Conservation (phyloP, 352 stramenopile genomes). For the Phytophthora boehmeriae region DNA sequence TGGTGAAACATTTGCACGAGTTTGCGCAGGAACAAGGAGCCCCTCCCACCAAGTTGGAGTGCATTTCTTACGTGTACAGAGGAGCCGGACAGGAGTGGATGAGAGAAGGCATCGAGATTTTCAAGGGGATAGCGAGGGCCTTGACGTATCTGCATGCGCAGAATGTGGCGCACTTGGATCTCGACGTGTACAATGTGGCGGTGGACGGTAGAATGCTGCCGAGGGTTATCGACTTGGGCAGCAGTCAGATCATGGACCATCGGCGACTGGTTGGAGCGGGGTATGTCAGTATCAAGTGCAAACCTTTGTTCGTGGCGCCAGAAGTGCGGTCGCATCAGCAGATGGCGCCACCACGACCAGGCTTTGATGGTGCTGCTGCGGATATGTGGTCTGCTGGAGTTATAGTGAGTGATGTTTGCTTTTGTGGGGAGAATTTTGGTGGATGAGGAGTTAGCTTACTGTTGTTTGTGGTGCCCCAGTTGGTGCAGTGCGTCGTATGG, state of each 20-base stretch:
- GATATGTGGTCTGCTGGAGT: constrained; percentile 85
- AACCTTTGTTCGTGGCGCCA: constrained; percentile 76
- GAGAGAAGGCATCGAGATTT: constrained; percentile 68
- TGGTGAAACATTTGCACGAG: constrained; percentile 72
- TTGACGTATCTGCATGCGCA: constrained; percentile 85
- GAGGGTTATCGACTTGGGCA: constrained; percentile 84
- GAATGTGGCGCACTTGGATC: constrained; percentile 76
- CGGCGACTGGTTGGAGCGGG: constrained; percentile 58
- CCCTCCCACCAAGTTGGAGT: constrained; percentile 78
- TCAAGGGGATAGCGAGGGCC: constrained; percentile 65
- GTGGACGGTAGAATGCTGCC: constrained; percentile 59
- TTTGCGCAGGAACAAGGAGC: constrained; percentile 66
- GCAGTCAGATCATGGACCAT: constrained; percentile 80
- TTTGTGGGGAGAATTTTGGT: background rate
- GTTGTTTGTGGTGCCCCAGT: constrained; percentile 33
- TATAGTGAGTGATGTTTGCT: constrained; percentile 55
- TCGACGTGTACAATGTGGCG: constrained; percentile 88
- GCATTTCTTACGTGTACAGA: constrained; percentile 80
- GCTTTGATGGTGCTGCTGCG: constrained; percentile 73
- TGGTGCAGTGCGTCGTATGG: constrained; percentile 85
- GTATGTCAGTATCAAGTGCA: constrained; percentile 84
- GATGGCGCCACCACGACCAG: constrained; percentile 56
- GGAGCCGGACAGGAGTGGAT: constrained; percentile 80
- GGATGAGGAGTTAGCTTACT: background rate
- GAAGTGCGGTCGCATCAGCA: constrained; percentile 73